A percentile compares a stretch with the other conserved stretches of the same genome.
phyloP scores from a whole-genome alignment of 1,284 basidiomycete genomes.

The Rugiboletus extremiorientalis region DNA sequence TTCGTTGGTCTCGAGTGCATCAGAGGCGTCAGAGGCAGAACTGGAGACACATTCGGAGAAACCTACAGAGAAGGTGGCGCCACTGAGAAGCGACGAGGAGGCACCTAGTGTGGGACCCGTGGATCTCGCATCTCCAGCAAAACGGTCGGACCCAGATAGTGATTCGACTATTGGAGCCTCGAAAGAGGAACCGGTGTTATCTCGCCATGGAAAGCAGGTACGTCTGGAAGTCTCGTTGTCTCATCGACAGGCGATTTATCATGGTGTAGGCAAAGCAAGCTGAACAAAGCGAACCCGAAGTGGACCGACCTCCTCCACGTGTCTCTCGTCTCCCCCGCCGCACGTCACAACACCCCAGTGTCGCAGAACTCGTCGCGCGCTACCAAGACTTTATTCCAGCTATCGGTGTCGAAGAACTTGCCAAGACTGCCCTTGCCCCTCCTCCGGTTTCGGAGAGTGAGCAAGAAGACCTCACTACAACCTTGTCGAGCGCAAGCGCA shows the following conservation, averaged over 20 bases:
- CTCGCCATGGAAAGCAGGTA: constrained; percentile 29
- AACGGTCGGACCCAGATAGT: constrained; percentile 66
- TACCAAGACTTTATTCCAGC: constrained; percentile 77
- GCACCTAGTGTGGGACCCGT: constrained; percentile 1
- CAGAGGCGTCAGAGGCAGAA: constrained; percentile 56
- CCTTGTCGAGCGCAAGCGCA: constrained; percentile 18
- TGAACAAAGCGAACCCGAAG: constrained; percentile 23
- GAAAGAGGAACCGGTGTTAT: constrained; percentile 38
- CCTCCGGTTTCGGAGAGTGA: constrained; percentile 67
- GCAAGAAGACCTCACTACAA: constrained; percentile 52
- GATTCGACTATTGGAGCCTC: constrained; percentile 89
- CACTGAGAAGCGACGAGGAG: constrained; percentile 25
- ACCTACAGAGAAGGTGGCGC: constrained; percentile 23
- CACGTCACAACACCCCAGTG: constrained; percentile 55
- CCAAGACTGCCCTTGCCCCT: constrained; percentile 65
- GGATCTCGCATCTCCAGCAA: constrained; percentile 10
- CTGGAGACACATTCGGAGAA: constrained; percentile 30
- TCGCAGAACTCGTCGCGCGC: constrained; percentile 83
- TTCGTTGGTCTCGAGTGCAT: constrained; percentile 58
- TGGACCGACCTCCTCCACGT: constrained; percentile 25
- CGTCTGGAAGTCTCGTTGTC: neutral
- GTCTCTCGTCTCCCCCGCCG: constrained; percentile 75
- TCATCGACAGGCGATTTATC: neutral
- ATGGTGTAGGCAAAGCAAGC: constrained; percentile 16
- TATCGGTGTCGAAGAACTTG: constrained; percentile 67